Conservation (phyloP, 2,329 filamentous ascomycete genomes). For the Ciborinia camelliae region DNA sequence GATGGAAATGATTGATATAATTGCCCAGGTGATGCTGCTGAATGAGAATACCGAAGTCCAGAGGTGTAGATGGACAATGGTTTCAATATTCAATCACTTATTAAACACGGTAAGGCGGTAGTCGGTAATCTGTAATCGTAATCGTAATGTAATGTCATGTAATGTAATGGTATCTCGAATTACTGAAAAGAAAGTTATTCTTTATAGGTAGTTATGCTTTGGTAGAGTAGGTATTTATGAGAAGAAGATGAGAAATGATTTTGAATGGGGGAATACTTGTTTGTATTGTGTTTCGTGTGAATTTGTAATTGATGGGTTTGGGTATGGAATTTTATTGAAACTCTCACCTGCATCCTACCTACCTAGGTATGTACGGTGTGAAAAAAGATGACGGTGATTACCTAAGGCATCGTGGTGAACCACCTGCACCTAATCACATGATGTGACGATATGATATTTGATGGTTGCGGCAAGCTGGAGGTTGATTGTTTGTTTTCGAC, state of each 20-base stretch:
- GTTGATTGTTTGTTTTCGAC: neutral
- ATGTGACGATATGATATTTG: no score
- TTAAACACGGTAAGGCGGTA: no score
- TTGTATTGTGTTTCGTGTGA: neutral
- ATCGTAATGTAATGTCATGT: no score
- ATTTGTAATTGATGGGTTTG: neutral
- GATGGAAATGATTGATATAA: no score
- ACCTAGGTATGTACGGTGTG: no score
- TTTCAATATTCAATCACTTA: neutral
- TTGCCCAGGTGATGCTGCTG: no score
- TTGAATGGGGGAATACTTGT: neutral
- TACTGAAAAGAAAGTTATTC: neutral
- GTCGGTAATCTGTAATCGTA: no score
- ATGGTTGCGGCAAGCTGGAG: conserved; percentile 2
- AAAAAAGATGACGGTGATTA: conserved; percentile 17
- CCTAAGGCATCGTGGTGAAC: neutral
- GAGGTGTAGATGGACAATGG: neutral
- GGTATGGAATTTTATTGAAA: no score
- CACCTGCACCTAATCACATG: neutral
- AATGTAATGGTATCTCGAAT: no score
- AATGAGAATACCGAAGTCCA: neutral
- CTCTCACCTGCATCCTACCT: no score
- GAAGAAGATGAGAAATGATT: neutral
- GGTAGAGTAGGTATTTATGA: no score
- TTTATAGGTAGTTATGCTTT: no score